Percentiles rank a stretch among this genome's conserved stretches.
phyloP scores from a whole-genome alignment of 2,329 filamentous ascomycete species.

The Hypomyces perniciosus region DNA sequence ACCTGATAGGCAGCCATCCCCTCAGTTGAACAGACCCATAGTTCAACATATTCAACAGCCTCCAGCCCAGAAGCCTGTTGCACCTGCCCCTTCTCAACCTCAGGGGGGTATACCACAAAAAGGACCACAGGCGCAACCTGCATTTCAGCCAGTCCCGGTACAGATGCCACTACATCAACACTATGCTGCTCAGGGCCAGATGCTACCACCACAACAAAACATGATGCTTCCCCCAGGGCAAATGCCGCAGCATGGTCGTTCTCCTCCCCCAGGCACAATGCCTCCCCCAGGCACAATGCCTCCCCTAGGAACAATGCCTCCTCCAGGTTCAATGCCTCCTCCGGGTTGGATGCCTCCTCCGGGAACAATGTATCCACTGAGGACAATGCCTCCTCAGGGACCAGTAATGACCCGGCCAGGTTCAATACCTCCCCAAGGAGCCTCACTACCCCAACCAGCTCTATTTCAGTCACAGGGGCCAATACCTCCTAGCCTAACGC shows the following conservation, averaged over 20 bases:
- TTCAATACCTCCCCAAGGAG: neutral
- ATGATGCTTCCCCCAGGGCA: neutral
- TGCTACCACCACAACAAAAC: neutral
- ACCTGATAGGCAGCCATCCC: constrained; percentile 5
- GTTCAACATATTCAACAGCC: neutral
- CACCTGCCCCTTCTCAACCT: neutral
- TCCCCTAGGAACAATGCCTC: neutral
- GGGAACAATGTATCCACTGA: neutral
- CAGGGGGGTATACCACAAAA: neutral
- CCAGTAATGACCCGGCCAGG: neutral
- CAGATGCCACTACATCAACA: neutral
- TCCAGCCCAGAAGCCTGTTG: neutral
- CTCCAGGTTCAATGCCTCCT: neutral
- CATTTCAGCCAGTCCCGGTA: neutral
- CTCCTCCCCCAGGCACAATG: neutral
- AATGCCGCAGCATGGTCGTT: neutral
- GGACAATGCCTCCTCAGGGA: neutral
- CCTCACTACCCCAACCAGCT: neutral
- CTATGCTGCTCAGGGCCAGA: neutral
- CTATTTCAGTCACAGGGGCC: neutral
- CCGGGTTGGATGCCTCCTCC: neutral
- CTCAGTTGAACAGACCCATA: neutral
- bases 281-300: neutral
- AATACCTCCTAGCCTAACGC: neutral
- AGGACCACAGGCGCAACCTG: neutral